phyloP scores from a whole-genome alignment of 352 stramenopile species.

The Phytophthora citricola region DNA sequence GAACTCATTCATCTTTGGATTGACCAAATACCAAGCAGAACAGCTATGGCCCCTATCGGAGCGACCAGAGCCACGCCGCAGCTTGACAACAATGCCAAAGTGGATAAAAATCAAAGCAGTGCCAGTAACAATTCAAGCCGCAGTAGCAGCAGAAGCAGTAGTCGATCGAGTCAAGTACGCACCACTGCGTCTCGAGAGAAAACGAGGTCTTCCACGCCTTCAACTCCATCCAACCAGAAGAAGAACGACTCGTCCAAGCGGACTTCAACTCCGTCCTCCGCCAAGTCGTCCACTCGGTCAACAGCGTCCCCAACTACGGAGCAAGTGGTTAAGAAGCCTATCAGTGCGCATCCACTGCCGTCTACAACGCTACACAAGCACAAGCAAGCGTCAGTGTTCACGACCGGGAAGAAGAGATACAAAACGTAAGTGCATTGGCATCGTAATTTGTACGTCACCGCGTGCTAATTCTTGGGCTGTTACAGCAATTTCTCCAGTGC shows the following conservation, averaged over 20 bases:
- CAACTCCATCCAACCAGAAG: slow-evolving; percentile 14
- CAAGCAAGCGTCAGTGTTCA: slow-evolving; percentile 80
- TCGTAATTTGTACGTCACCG: not conserved
- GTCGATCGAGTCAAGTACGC: slow-evolving; percentile 23
- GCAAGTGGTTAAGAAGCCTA: slow-evolving; percentile 23
- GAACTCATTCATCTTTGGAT: slow-evolving; percentile 2
- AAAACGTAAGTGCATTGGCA: slow-evolving; percentile 58
- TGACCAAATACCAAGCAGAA: not conserved
- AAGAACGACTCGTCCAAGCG: slow-evolving; percentile 23
- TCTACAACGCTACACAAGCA: slow-evolving; percentile 70
- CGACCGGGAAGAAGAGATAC: slow-evolving; percentile 73
- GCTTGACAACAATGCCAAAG: slow-evolving; percentile 29
- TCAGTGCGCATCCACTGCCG: slow-evolving; percentile 45
- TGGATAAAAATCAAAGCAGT: slow-evolving; percentile 6
- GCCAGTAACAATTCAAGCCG: slow-evolving; percentile 21
- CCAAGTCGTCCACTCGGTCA: slow-evolving; percentile 15
- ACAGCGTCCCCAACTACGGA: slow-evolving; percentile 4
- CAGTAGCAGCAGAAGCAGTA: slow-evolving; percentile 18
- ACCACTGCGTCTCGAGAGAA: slow-evolving; percentile 22
- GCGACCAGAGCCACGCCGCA: slow-evolving; percentile 6
- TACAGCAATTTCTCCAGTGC: slow-evolving; percentile 71
- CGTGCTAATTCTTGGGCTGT: not conserved
- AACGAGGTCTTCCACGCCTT: slow-evolving; percentile 12
- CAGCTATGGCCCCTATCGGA: slow-evolving; percentile 30
- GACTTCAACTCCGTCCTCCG: slow-evolving; percentile 9